These are phyloP conservation scores for Casaregolazyma lundiana DNA, from an alignment of 1,139 yeast species.

Conservation along the genomic window DNA sequence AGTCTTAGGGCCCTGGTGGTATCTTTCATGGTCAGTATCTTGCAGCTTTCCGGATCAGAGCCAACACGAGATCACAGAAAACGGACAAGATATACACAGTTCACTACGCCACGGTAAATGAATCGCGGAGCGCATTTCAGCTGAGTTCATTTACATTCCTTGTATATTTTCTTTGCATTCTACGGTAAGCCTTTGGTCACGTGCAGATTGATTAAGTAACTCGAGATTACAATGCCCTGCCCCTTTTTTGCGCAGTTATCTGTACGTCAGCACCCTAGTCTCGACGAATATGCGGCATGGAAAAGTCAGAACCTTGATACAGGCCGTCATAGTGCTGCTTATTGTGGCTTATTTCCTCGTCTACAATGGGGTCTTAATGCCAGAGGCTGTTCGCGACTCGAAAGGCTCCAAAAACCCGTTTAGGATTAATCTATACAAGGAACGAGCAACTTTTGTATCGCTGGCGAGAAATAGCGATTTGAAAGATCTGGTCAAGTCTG, in stretches of 20 bases:
- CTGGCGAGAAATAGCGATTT: constrained; percentile 67
- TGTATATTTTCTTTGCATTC: too few relatives aligned
- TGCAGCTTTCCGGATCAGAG: too few relatives aligned
- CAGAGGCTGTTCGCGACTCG: background rate
- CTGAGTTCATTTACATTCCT: too few relatives aligned
- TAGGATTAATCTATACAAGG: constrained; percentile 1
- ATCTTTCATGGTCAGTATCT: too few relatives aligned
- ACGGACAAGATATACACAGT: too few relatives aligned
- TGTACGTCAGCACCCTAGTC: background rate
- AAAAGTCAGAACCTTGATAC: background rate
- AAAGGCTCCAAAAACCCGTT: background rate
- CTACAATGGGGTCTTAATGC: background rate
- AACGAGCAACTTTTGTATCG: constrained; percentile 65
- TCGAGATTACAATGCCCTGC: too few relatives aligned
- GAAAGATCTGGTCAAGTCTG: constrained; percentile 50
- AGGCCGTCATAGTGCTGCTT: background rate
- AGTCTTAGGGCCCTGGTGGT: too few relatives aligned
- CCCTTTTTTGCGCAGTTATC: background rate
- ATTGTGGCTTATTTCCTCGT: background rate
- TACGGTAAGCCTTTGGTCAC: too few relatives aligned
- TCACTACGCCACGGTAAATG: too few relatives aligned
- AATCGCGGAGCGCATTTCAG: too few relatives aligned
- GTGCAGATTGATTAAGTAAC: too few relatives aligned
- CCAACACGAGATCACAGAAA: too few relatives aligned
- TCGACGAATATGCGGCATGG: background rate